Evolutionary conservation across 2,329 filamentous ascomycete species (phyloP), one percentile per base, ranked within the genome.

Genomic region (Botrytis deweyae): DNA sequence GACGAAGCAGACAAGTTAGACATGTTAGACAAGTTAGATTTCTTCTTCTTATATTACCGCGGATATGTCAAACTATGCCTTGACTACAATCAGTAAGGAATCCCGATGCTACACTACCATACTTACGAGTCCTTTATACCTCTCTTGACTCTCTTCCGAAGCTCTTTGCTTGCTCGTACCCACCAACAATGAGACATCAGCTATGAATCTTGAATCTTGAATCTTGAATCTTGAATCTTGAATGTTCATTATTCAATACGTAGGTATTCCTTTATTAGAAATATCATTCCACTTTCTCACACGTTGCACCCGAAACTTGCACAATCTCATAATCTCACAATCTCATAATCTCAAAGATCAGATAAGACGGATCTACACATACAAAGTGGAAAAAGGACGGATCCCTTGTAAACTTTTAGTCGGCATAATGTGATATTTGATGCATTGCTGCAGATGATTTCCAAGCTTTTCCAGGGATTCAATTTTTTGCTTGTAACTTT

Each of bases 401-500:
- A 63, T 63, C 22, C 61, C 61, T n/a, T 63, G 36, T 63, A 63
- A 58, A 58, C 6, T 42, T 63, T 63, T 46, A 46, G n/a, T 64
- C 38, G 40, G 18, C n/a, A 65, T 65, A 65, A 46, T 65, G 62
- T 65, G 62, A 64, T 46, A 29, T 16, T 64, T 64, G 29, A 33
- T 22, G 29, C 58, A 61, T 61, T 61, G 22, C 62, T 64, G 62
- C 62, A 64, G 40, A 65, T 65, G 62, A 40, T 42, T 42, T n/a
- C 36, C 61, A 63, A 40, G 61, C 40, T 65, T 65, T 46, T 44
- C 29, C 62, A 65, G 40, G 62, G 62, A 65, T 65, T 12, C 18
- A 22, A 6, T 25, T 63, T 65, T 65, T 65, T 46, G 40, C 62
- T 46, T 65, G 62, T 65, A 65, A 42, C 42, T 46, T 64, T 65